Evolutionary conservation across 495 filamentous ascomycete species (phyloP).

Genomic region (Penicillium mononematosum): DNA sequence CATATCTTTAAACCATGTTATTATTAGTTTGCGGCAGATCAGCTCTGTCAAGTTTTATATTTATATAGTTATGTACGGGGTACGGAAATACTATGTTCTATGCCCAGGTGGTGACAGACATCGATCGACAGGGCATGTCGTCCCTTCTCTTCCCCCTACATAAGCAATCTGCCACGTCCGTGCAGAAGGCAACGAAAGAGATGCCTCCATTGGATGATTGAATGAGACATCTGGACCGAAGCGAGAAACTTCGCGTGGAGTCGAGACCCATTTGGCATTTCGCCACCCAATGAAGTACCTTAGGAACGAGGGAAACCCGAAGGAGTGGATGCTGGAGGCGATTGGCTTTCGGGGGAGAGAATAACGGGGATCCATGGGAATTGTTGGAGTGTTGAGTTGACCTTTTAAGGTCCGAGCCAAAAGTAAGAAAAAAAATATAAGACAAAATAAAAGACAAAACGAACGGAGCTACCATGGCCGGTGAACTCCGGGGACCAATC

Average conservation of each 20-base stretch:
- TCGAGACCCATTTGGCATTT: background rate
- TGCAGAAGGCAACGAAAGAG: background rate
- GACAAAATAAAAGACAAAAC: background rate
- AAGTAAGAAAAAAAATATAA: too few species aligned
- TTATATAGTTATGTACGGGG: background rate
- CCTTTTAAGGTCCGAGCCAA: constrained; percentile 4
- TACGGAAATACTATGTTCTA: background rate
- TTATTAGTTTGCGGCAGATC: constrained; percentile 2
- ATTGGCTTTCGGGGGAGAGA: constrained; percentile 8
- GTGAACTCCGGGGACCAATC: constrained; percentile 6
- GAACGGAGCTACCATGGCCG: constrained; percentile 6
- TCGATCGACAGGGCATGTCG: constrained; percentile 7
- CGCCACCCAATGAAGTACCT: too few species aligned
- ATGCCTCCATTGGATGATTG: background rate
- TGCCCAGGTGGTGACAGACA: background rate
- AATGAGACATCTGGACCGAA: background rate
- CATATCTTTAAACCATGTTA: constrained; percentile 12
- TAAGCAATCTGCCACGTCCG: constrained; percentile 10
- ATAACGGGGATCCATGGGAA: background rate
- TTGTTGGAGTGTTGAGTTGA: background rate
- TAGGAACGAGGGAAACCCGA: constrained; percentile 5
- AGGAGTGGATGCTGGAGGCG: constrained; percentile 9
- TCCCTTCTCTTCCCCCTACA: background rate
- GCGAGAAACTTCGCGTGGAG: constrained; percentile 9
- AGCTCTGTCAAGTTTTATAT: constrained; percentile 7